These are phyloP conservation scores for Rhizoclosmatium sp. DNA, from an alignment of 192 early-diverging fungal genomes.

Conservation along the genomic window DNA sequence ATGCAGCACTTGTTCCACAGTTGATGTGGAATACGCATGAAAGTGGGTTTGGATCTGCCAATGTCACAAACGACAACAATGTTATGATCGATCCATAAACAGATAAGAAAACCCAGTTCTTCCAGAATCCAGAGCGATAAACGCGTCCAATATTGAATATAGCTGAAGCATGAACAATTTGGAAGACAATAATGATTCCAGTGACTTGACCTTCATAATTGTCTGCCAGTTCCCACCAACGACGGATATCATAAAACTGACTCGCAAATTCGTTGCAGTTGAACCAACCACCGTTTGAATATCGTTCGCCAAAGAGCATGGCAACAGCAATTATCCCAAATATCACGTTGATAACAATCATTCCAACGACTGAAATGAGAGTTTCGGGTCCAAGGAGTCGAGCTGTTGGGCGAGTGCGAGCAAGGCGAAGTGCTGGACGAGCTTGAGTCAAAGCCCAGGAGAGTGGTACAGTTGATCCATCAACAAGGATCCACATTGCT, in stretches of 20 bases:
- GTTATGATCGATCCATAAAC: conserved; percentile 59
- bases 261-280: conserved; percentile 83
- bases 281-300: conserved; percentile 69
- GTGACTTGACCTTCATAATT: conserved; percentile 78
- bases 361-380: conserved; percentile 71
- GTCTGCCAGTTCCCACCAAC: conserved; percentile 86
- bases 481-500: conserved; percentile 78
- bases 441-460: conserved; percentile 74
- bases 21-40: conserved; percentile 77
- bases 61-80: conserved; percentile 56
- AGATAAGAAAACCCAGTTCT: conserved; percentile 65
- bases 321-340: conserved; percentile 65
- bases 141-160: conserved; percentile 74
- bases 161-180: conserved; percentile 75
- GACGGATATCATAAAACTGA: conserved; percentile 62
- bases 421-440: conserved; percentile 62
- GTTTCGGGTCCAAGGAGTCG: conserved; percentile 77
- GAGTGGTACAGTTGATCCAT: conserved; percentile 71
- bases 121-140: conserved; percentile 68
- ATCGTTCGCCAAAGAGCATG: conserved; percentile 63
- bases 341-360: conserved; percentile 74
- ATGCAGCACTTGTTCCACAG: conserved; percentile 66
- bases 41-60: conserved; percentile 67
- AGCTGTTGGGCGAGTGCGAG: conserved; percentile 73
- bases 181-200: conserved; percentile 69